Conservation (phyloP, 768 basidiomycete genomes). For the Kwoniella sp. region DNA sequence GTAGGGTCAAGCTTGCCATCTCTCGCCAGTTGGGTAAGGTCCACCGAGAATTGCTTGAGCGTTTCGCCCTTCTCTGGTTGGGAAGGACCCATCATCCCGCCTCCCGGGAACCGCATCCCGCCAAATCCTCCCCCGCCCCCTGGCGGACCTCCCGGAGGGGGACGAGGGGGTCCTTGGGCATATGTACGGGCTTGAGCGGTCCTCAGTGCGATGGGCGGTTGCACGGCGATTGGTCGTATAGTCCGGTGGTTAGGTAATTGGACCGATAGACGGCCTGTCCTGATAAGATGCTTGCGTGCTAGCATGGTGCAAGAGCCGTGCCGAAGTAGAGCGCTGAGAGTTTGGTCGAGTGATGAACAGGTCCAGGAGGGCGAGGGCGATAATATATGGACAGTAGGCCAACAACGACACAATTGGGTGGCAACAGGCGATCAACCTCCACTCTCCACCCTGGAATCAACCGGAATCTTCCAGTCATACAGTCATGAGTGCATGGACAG, state of each 20-base stretch:
- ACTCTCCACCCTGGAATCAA: too few relatives aligned
- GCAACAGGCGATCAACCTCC: too few relatives aligned
- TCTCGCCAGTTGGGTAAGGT: conserved; percentile 76
- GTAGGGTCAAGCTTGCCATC: conserved; percentile 84
- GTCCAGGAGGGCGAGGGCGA: too few relatives aligned
- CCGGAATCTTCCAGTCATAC: too few relatives aligned
- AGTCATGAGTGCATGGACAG: too few relatives aligned
- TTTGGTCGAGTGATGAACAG: too few relatives aligned
- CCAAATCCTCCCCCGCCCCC: conserved; percentile 26
- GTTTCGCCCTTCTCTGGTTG: conserved; percentile 68
- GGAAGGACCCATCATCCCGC: conserved; percentile 23
- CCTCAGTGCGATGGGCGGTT: not conserved
- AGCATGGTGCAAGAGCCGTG: too few relatives aligned
- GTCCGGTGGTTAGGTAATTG: conserved; percentile 3
- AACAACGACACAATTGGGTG: too few relatives aligned
- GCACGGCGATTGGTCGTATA: not conserved
- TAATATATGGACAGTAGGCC: too few relatives aligned
- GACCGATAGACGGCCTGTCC: conserved; percentile 18
- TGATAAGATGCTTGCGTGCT: conserved; percentile 24
- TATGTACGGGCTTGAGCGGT: conserved; percentile 7
- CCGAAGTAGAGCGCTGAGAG: too few relatives aligned
- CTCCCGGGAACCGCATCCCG: conserved; percentile 43
- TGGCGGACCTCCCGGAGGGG: conserved; percentile 14
- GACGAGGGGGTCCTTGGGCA: conserved; percentile 28
- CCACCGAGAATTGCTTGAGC: conserved; percentile 76